Percentiles rank a stretch among this genome's conserved stretches.
Evolutionary conservation across 305 asterid genomes (phyloP).

Genomic region (Rubia tinctorum): DNA sequence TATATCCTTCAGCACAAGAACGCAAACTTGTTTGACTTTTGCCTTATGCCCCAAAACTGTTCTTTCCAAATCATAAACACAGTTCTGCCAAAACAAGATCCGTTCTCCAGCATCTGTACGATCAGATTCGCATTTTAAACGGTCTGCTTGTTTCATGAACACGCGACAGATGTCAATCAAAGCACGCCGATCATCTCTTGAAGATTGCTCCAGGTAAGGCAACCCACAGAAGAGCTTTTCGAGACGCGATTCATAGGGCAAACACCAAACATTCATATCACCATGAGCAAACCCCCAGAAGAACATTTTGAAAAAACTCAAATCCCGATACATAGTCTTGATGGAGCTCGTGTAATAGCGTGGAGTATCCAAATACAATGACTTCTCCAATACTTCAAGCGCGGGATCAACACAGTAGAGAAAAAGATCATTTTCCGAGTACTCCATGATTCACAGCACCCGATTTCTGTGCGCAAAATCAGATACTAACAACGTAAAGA

Average conservation of each 20-base stretch:
- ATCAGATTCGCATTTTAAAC: neutral
- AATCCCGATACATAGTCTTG: neutral
- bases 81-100: neutral
- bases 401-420: conserved; percentile 1
- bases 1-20: neutral
- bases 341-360: neutral
- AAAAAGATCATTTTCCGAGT: too few relatives aligned
- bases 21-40: neutral
- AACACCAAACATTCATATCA: too few relatives aligned
- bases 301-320: neutral
- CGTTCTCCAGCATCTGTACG: neutral
- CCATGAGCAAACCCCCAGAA: neutral
- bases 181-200: neutral
- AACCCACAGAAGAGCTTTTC: neutral
- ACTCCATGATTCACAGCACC: too few relatives aligned
- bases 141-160: neutral
- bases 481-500: too few relatives aligned
- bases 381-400: neutral
- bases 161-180: neutral
- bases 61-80: neutral
- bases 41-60: neutral
- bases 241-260: too few relatives aligned
- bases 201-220: neutral
- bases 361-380: neutral
- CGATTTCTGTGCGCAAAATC: too few relatives aligned